Base-by-base conservation (phyloP, 257 asterid genomes). In the Cordia subcordata region DNA sequence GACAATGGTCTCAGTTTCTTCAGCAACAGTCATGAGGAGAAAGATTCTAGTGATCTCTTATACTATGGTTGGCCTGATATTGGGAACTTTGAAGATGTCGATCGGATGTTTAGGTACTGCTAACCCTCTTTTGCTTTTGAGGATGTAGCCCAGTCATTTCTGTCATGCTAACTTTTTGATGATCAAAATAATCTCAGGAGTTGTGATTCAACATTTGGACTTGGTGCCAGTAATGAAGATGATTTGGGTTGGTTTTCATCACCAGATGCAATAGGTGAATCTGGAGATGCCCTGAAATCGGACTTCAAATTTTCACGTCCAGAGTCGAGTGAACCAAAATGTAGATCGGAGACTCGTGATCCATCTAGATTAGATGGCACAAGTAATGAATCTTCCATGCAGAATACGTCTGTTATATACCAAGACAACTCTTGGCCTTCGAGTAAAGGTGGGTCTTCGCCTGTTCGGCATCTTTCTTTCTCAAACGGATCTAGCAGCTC, bases 11-110 rank as follows among this genome's bases (percentile, higher is more conserved):
- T 77, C 40, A 57, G 66, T 71, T 72, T 89, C 60, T 76, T 84
- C 62, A 86, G 70, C 65, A 71, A 76, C 65, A 73, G 74, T 64
- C 64, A 63, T 0, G 88, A 71, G 51, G 84, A 54, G 53, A 85
- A 79, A 79, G 83, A 81, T 73, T 73, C 91, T 22, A 73, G 74
- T 52, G 94, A 86, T 61, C 75, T 83, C 59, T 71, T 81, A 58
- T 76, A 73, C 72, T 85, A 77, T 68, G 79, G 72, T 68, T 92
- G 94, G 96, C 81, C 95, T 62, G 95, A 88, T 54, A 81, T 86
- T 55, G 94, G 80, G 60, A 86, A 83, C 72, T 92, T 92, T 62
- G 99, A 86, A 60, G 97, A 86, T 58, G 89, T 86, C 50, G 95
- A 88, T 72, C 74, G 79, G 81, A 82, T 88, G 81, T 84, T 92